Evolutionary conservation across 176 grass and related monocot species (phyloP).

Genomic region (Leersia perrieri): DNA sequence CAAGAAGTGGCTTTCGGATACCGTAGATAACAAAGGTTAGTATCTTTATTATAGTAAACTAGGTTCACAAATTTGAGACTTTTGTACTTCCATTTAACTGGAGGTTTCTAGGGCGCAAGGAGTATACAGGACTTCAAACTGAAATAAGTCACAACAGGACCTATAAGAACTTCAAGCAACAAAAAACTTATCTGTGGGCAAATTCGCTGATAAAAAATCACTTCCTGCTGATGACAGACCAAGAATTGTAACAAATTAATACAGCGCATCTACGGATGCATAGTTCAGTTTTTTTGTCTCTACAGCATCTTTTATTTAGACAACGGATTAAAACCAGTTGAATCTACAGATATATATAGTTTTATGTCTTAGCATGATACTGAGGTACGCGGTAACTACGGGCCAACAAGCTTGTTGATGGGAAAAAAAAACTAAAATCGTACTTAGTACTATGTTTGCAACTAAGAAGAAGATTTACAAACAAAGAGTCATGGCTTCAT

Average conservation of each 20-base stretch:
- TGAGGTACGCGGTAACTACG: neutral
- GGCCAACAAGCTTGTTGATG: neutral
- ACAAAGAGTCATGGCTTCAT: neutral
- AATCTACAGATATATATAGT: too few species aligned
- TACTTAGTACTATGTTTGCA: neutral
- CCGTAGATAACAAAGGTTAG: neutral
- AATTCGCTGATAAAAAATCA: neutral
- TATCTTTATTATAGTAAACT: neutral
- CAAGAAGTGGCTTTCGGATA: neutral
- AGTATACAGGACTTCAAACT: neutral
- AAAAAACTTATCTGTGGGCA: neutral
- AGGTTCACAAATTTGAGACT: neutral
- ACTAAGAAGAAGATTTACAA: neutral
- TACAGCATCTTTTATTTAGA: too few species aligned
- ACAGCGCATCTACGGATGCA: neutral
- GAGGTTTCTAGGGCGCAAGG: neutral
- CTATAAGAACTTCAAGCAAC: neutral
- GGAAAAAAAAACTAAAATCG: neutral
- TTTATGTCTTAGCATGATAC: too few species aligned
- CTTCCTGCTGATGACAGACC: neutral
- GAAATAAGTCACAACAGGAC: neutral
- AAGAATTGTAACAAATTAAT: neutral
- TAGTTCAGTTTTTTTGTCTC: conserved; percentile 2
- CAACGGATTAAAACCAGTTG: too few species aligned
- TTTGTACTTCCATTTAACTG: neutral